Conservation (phyloP, 1,284 basidiomycete genomes). For the Tylopilus orsonianus region DNA sequence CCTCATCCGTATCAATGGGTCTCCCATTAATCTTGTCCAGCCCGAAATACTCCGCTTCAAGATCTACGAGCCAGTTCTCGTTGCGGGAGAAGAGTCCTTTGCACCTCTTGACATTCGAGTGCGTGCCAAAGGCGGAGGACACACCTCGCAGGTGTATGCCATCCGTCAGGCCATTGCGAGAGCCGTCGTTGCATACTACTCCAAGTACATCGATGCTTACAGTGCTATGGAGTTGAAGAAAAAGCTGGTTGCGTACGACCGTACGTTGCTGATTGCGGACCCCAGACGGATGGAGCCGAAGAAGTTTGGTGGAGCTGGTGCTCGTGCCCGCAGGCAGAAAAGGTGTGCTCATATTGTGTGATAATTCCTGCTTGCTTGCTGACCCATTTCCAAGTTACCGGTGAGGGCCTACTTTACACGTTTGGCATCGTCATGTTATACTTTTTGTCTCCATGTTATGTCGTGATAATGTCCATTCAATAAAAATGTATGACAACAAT, state of each 20-base stretch:
- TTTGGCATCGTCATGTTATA: slow-evolving; percentile 45
- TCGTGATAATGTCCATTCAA: slow-evolving; percentile 47
- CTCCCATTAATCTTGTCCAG: slow-evolving; percentile 92
- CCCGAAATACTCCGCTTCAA: slow-evolving; percentile 97
- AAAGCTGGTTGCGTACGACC: slow-evolving; percentile 93
- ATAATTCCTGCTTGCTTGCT: slow-evolving; percentile 7
- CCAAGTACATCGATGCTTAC: slow-evolving; percentile 98
- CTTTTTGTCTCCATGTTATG: slow-evolving; percentile 41
- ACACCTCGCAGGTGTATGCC: slow-evolving; percentile 98
- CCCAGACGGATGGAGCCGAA: slow-evolving; percentile 99
- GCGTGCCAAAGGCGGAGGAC: slow-evolving; percentile 98
- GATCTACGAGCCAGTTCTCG: slow-evolving; percentile 95
- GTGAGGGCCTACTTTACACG: slow-evolving; percentile 49
- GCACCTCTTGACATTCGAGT: slow-evolving; percentile 92
- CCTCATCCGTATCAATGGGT: slow-evolving; percentile 95
- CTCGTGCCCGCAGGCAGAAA: slow-evolving; percentile 95
- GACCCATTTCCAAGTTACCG: slow-evolving; percentile 69
- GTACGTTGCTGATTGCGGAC: slow-evolving; percentile 95
- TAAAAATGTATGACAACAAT: slow-evolving; percentile 23
- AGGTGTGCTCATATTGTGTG: slow-evolving; percentile 49
- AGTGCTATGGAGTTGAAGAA: slow-evolving; percentile 97
- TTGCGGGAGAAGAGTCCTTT: slow-evolving; percentile 86
- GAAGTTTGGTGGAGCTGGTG: slow-evolving; percentile 98
- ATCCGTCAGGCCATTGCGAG: slow-evolving; percentile 99
- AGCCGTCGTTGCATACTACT: slow-evolving; percentile 97